phyloP scores from a whole-genome alignment of 352 stramenopile species.

The Globisporangium perplexum region DNA sequence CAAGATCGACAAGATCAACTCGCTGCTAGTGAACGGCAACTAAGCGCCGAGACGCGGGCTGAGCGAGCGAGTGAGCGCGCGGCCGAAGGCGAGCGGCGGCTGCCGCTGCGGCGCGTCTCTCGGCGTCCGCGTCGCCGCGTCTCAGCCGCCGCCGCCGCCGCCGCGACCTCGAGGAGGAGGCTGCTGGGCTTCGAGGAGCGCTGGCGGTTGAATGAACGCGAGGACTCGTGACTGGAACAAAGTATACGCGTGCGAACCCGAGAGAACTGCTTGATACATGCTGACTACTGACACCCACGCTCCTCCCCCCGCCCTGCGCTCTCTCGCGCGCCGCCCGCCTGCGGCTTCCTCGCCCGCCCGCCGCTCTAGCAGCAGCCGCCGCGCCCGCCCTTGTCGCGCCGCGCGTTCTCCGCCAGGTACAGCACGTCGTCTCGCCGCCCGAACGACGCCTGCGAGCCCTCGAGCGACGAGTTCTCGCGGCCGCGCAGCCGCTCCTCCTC shows the following conservation, averaged over 20 bases:
- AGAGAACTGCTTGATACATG: not conserved
- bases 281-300: not conserved
- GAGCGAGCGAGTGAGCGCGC: conserved; percentile 6
- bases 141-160: not conserved
- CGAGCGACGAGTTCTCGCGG: conserved; percentile 32
- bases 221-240: not conserved
- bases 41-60: conserved; percentile 11
- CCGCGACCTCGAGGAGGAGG: not conserved
- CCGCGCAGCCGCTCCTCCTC: conserved; percentile 43
- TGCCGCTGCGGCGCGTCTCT: no score
- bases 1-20: conserved; percentile 95
- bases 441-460: conserved; percentile 19
- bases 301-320: not conserved
- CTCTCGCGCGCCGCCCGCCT: not conserved
- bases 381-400: conserved; percentile 1
- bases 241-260: not conserved
- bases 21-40: conserved; percentile 67
- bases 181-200: no score
- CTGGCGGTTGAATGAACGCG: not conserved
- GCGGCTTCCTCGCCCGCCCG: no score
- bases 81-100: no score
- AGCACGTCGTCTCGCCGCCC: conserved; percentile 15
- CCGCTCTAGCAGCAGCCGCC: conserved; percentile 10
- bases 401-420: conserved; percentile 10
- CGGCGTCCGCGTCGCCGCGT: no score